These are phyloP conservation scores for Hericium coralloides DNA, from an alignment of 768 basidiomycete genomes.

Conservation along the genomic window DNA sequence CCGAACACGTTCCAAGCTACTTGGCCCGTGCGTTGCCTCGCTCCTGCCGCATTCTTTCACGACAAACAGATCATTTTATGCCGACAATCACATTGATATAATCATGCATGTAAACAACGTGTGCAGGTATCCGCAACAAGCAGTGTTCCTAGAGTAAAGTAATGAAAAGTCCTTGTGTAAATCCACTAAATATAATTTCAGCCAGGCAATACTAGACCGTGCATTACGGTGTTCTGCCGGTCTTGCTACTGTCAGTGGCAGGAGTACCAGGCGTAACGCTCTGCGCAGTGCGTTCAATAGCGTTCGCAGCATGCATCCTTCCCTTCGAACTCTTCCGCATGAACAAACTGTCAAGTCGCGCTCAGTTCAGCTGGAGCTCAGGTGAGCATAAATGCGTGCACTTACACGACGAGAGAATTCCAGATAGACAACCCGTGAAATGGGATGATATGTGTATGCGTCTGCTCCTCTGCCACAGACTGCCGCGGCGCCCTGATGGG, in stretches of 20 bases:
- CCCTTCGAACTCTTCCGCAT: slow-evolving; percentile 34
- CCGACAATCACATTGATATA: too few relatives aligned
- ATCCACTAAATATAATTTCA: too few relatives aligned
- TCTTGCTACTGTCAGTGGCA: too few relatives aligned
- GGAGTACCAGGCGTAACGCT: background rate
- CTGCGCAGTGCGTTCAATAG: slow-evolving; percentile 11
- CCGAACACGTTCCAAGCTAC: slow-evolving; percentile 6
- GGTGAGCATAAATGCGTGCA: background rate
- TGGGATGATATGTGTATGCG: slow-evolving; percentile 29
- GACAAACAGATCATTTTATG: background rate
- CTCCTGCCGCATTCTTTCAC: background rate
- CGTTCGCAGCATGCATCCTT: slow-evolving; percentile 22
- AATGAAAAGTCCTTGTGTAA: too few relatives aligned
- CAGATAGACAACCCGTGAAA: slow-evolving; percentile 49
- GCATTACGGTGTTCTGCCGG: too few relatives aligned
- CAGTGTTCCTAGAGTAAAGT: too few relatives aligned
- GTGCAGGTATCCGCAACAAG: too few relatives aligned
- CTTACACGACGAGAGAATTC: slow-evolving; percentile 43
- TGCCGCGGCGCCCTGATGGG: slow-evolving; percentile 38
- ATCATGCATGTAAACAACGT: too few relatives aligned
- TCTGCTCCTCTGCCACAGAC: slow-evolving; percentile 50
- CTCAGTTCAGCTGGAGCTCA: background rate
- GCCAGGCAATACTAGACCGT: too few relatives aligned
- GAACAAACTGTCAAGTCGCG: slow-evolving; percentile 24
- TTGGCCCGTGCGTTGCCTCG: slow-evolving; percentile 4